Evolutionary conservation across 345 rosid species (phyloP), one percentile per base, ranked within the genome.

Genomic region (Durio zibethinus): DNA sequence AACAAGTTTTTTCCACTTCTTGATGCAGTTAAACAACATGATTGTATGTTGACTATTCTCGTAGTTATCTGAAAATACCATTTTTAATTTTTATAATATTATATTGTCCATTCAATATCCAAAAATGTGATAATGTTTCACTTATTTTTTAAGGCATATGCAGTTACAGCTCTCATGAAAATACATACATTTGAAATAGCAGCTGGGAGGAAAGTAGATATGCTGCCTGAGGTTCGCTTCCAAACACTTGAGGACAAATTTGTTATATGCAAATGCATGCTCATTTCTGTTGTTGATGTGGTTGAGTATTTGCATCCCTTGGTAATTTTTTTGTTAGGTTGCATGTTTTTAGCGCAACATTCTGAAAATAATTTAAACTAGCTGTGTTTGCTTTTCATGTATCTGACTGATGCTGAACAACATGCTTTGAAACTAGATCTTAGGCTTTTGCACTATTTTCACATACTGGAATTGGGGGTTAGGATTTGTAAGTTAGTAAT

Each of bases 91-190:
- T 21, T 21, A 50, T 78, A 14, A 29, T 69, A 18, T 18, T n/a
- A 14, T 38, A 38, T 36, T 42, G 10, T 76, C 35, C 40, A 11
- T 25, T 29, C 59, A 29, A 14, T 12, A 40, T 70, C 47, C 25
- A 53, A 60, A 67, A 65, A 57, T 73, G 45, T 53, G 50, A 72
- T 33, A 77, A 76, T 72, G 54, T 59, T 81, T 77, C 73, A 25
- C 77, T 67, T 69, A 29, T 84, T 79, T 79, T 45, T 88, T 79
- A 86, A 96, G 99, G 97, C 94, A 52, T 96, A 93, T 82, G 97
- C 98, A 20, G 86, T 92, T 72, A 86, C 99, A 69, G 97, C 98
- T 23, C 87, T 96, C 74, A 91, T 93, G 97, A 96, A 96, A 87
- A 82, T 96, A 70, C 90, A 84, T 85, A 92, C 97, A 42, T 93